These are phyloP conservation scores for Penicillium argentinense DNA, from an alignment of 495 filamentous ascomycete species.

Conservation along the genomic window DNA sequence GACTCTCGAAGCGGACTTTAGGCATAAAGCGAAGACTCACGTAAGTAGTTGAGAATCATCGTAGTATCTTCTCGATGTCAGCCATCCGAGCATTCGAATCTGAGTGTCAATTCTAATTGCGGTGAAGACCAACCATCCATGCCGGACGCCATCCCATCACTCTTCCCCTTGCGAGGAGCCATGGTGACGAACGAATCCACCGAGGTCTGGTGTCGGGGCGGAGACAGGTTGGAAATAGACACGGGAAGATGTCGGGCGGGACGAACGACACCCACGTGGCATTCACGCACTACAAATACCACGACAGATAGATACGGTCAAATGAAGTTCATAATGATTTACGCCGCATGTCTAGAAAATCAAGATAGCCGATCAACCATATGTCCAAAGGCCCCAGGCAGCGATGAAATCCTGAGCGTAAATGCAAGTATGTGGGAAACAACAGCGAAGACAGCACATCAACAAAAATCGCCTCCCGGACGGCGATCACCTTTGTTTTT, in stretches of 20 bases:
- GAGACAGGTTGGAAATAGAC: no score
- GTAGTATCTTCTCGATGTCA: conserved; percentile 24
- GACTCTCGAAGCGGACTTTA: no score
- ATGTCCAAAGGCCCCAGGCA: conserved; percentile 26
- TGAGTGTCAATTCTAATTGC: conserved; percentile 12
- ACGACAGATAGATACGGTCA: not conserved
- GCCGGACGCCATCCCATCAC: conserved; percentile 33
- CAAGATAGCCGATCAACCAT: conserved; percentile 18
- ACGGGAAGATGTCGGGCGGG: no score
- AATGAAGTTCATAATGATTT: conserved; percentile 10
- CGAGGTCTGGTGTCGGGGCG: not conserved
- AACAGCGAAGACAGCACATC: not conserved
- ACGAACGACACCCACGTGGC: no score
- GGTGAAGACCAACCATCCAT: conserved; percentile 39
- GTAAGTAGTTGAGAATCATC: conserved; percentile 57
- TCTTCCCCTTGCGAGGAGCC: conserved; percentile 54
- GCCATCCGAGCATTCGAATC: no score
- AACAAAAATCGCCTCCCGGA: conserved; percentile 15
- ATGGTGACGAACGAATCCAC: no score
- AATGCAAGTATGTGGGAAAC: conserved; percentile 25
- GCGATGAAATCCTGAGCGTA: conserved; percentile 19
- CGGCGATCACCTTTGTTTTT: conserved; percentile 14
- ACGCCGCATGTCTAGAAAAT: conserved; percentile 22
- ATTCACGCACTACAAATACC: not conserved
- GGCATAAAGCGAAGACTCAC: no score